These are phyloP conservation scores for Rhynchospora pubera DNA, from an alignment of 176 grass and related monocot species.

Conservation along the genomic window DNA sequence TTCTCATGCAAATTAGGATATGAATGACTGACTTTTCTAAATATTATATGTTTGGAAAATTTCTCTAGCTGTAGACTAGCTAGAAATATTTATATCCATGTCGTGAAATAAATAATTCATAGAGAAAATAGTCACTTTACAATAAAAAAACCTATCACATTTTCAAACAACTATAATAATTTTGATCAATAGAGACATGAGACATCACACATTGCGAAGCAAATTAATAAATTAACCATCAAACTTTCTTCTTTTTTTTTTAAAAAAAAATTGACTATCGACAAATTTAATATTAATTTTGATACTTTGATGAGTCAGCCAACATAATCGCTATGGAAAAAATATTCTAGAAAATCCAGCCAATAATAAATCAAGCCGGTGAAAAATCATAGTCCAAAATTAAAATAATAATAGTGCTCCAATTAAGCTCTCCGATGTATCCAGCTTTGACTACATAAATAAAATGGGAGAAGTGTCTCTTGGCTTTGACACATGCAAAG, in stretches of 20 bases:
- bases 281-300: neutral
- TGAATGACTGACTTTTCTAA: neutral
- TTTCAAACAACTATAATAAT: neutral
- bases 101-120: neutral
- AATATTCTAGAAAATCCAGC: neutral
- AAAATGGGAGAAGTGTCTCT: constrained; percentile 5
- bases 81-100: neutral
- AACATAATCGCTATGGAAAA: neutral
- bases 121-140: neutral
- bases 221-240: neutral
- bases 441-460: constrained; percentile 12
- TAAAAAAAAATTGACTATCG: too few relatives aligned
- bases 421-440: constrained; percentile 9
- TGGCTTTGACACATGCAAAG: constrained; percentile 23
- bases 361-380: neutral
- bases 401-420: constrained; percentile 19
- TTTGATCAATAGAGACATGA: neutral
- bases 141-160: neutral
- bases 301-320: neutral
- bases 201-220: neutral
- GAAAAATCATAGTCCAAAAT: neutral
- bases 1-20: neutral
- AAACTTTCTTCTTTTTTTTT: too few relatives aligned
- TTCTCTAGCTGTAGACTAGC: neutral
- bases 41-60: neutral